Conservation (phyloP, 179 eudicot genomes). For the Camellia oleifera region DNA sequence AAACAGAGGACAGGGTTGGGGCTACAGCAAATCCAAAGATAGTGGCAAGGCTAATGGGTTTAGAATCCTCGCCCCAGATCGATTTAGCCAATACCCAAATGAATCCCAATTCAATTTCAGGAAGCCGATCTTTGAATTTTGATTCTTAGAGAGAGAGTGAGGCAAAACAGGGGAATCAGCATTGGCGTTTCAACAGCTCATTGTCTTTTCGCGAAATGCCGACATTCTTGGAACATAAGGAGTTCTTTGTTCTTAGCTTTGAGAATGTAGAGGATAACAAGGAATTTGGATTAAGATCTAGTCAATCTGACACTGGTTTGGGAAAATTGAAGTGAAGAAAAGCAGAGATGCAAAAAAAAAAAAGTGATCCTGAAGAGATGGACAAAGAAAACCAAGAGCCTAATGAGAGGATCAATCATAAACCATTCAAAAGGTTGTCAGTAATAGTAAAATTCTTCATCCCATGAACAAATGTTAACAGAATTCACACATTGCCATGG, state of each 20-base stretch:
- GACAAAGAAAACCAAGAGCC: constrained; percentile 28
- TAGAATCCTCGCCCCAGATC: constrained; percentile 51
- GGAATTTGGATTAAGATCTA: constrained; percentile 12
- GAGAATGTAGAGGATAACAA: constrained; percentile 26
- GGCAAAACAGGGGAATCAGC: constrained; percentile 22
- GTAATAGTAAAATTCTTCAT: neutral
- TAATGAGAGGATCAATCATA: neutral
- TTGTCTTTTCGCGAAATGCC: constrained; percentile 45
- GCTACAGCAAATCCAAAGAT: constrained; percentile 42
- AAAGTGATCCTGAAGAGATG: constrained; percentile 23
- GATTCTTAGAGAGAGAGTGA: constrained; percentile 31
- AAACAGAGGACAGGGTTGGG: constrained; percentile 21
- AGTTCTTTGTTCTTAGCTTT: constrained; percentile 62
- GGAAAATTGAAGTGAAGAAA: constrained; percentile 23
- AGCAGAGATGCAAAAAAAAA: constrained; percentile 23
- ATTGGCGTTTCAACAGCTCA: constrained; percentile 38
- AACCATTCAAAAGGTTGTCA: neutral
- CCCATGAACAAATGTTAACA: constrained; percentile 17
- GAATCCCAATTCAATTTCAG: constrained; percentile 19
- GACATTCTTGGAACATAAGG: constrained; percentile 45
- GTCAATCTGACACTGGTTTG: constrained; percentile 23
- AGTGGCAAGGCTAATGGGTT: constrained; percentile 86
- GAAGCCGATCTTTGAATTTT: constrained; percentile 40
- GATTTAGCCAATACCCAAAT: constrained; percentile 15
- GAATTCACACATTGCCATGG: neutral